Base-by-base conservation (phyloP, 768 basidiomycete species). In the Mycena capillaripes region DNA sequence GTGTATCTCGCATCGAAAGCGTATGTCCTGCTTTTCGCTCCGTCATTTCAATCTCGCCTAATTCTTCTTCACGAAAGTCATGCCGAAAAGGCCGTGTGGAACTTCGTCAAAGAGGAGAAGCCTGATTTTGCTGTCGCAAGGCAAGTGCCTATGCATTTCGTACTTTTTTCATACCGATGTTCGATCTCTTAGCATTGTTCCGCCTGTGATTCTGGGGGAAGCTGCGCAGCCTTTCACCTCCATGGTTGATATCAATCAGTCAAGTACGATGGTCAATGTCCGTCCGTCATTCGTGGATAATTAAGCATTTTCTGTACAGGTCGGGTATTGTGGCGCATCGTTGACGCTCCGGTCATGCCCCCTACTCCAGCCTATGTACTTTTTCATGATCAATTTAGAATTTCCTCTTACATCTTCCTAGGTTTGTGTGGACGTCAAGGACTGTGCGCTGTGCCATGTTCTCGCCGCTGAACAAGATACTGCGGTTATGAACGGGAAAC, bases 371-470 rank as follows among this genome's bases (percentile, higher is more conserved):
- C 66, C 48, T 68, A 68, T 32, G 66, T 53, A 53, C 52, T 21
- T n/a, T 8, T 25, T 3, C 9, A 19, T 36, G 19, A 6, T 23
- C 5, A 1, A 10, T 21, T 10, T 25, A 5, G n/a, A 46, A 21
- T 44, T 29, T 23, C 29, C 17, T 36, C 30, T 48, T 10, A 65
- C 14, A 8, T 30, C 40, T 34, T 1, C 17, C 34, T 25, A 68
- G 66, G 46, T 68, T 32, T 68, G 66, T 19, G 66, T 68, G 34
- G 68, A 69, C 60, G 68, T 69, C 29, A 62, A 62, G 14, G 68
- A 69, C 23, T 69, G 68, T 10, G 68, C 68, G n/a, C 50, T 69
- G 21, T 69, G 68, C 52, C 68, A 69, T 29, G 60, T 69, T 19
- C 68, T 62, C 40, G 68, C 68, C 10, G 68, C 60, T 8, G 68